phyloP scores from a whole-genome alignment of 306 rosid genomes.

The Corylus americana region DNA sequence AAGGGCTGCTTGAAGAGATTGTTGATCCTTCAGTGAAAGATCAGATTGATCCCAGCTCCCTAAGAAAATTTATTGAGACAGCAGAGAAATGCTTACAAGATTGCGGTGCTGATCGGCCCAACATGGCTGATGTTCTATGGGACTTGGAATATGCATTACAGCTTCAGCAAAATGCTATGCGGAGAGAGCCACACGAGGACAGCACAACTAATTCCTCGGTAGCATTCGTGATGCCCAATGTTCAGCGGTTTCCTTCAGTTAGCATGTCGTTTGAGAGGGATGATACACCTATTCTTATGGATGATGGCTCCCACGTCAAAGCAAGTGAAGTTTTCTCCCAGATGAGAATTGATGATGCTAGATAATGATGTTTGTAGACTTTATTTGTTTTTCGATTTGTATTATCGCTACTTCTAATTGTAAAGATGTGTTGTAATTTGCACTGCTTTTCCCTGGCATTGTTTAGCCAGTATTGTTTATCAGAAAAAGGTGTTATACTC shows the following conservation, averaged over 20 bases:
- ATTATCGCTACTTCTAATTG: background rate
- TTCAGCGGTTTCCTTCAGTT: slow-evolving; percentile 28
- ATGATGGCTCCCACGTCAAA: background rate
- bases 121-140: slow-evolving; percentile 59
- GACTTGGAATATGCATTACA: slow-evolving; percentile 55
- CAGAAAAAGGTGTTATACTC: no score
- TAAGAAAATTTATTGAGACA: slow-evolving; percentile 45
- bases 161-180: slow-evolving; percentile 46
- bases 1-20: slow-evolving; percentile 43
- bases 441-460: no score
- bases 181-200: slow-evolving; percentile 44
- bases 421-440: background rate
- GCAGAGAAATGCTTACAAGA: slow-evolving; percentile 48
- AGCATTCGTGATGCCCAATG: slow-evolving; percentile 17
- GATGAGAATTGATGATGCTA: slow-evolving; percentile 29
- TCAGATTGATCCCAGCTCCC: slow-evolving; percentile 45
- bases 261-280: slow-evolving; percentile 19
- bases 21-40: slow-evolving; percentile 44
- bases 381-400: background rate
- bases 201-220: slow-evolving; percentile 35
- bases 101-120: slow-evolving; percentile 40
- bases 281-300: background rate
- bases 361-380: background rate
- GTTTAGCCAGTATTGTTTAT: no score
- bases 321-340: slow-evolving; percentile 35